phyloP scores from a whole-genome alignment of 225 moss, liverwort and hornwort species.

The Straminergon stramineum region DNA sequence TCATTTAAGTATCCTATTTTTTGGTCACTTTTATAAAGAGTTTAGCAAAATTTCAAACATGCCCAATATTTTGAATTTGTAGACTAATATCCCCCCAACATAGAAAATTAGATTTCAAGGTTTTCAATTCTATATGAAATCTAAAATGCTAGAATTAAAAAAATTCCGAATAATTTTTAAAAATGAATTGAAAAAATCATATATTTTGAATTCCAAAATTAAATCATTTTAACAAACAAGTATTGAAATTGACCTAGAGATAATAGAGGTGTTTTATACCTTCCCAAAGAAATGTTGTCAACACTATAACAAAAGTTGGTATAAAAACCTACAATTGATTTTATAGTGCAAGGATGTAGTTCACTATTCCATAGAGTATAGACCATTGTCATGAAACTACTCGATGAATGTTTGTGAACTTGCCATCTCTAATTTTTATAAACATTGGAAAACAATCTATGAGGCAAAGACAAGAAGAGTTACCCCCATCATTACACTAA shows the following conservation, averaged over 20 bases:
- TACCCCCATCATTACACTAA: neutral
- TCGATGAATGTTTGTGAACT: fast-evolving
- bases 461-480: neutral
- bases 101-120: neutral
- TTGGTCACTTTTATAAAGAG: neutral
- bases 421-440: too few species aligned
- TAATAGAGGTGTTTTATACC: fast-evolving
- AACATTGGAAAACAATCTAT: too few species aligned
- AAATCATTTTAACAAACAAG: fast-evolving
- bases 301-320: too few species aligned
- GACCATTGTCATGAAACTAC: neutral
- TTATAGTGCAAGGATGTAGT: neutral
- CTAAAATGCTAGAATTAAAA: neutral
- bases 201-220: neutral
- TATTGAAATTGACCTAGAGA: neutral
- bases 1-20: fast-evolving
- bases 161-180: neutral
- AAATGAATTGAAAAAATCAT: neutral
- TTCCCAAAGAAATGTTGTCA: neutral
- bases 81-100: neutral
- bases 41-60: neutral
- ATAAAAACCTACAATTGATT: too few species aligned
- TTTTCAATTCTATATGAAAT: neutral
- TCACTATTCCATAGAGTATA: neutral
- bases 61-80: too few species aligned